Base-by-base conservation (phyloP, 371 early-diverging fungal genomes). In the Synchytrium microbalum region DNA sequence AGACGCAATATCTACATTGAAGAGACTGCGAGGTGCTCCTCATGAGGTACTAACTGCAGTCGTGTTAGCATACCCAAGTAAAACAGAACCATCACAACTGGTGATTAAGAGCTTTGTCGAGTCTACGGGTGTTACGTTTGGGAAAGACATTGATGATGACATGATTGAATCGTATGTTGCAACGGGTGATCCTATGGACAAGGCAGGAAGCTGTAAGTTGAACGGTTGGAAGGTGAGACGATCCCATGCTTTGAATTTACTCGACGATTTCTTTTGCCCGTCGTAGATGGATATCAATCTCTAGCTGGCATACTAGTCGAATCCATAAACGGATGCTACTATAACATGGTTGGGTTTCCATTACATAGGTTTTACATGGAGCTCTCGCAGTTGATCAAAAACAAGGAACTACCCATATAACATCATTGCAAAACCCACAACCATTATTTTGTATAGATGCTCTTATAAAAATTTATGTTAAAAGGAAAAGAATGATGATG, bases 241-340 rank as follows among this genome's bases (percentile, higher is more conserved):
- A n/a, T n/a, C n/a, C n/a, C n/a, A n/a, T n/a, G n/a, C n/a, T n/a
- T n/a, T n/a, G n/a, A n/a, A n/a, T n/a, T n/a, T n/a, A n/a, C n/a
- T n/a, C n/a, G n/a, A n/a, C n/a, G n/a, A n/a, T n/a, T n/a, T n/a
- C n/a, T n/a, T n/a, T n/a, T n/a, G n/a, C n/a, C n/a, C n/a, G n/a
- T 5, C 46, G 19, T 38, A 38, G 46, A 93, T 69, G 93, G 90
- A 3, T 88, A 88, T 69, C 93, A 92, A 77, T 84, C 86, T 13
- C 70, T 83, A 23, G 91, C 87, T 8, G 69, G 88, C 3, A 64
- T 87, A 58, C 83, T 93, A 66, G 79, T 93, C 30, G 77, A 82
- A 68, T 73, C 80, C n/a, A 90, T 92, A 59, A 68, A 86, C 5
- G 92, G 92, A 54, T 59, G 59, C 25, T 59, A 10, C 25, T 59